Conservation (phyloP, 2,329 filamentous ascomycete species). For the Colletotrichum phormii region DNA sequence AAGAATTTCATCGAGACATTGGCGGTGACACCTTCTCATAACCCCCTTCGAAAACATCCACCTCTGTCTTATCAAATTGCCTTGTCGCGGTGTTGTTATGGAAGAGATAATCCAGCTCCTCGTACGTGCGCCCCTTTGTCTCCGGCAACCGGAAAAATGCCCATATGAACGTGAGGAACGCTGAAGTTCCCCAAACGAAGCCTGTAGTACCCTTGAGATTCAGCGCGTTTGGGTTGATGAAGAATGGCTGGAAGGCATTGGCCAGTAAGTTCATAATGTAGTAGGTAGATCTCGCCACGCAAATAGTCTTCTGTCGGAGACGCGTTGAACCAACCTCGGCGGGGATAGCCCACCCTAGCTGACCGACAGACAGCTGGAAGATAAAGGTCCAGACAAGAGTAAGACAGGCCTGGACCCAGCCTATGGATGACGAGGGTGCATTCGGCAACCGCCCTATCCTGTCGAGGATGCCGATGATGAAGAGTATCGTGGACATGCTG, state of each 20-base stretch:
- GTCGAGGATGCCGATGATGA: constrained; percentile 56
- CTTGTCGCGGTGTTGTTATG: constrained; percentile 14
- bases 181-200: constrained; percentile 39
- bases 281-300: constrained; percentile 44
- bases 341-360: constrained; percentile 41
- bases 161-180: constrained; percentile 37
- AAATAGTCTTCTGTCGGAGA: constrained; percentile 47
- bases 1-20: background rate
- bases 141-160: constrained; percentile 42
- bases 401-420: constrained; percentile 46
- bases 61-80: background rate
- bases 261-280: constrained; percentile 36
- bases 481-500: constrained; percentile 50
- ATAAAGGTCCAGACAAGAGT: constrained; percentile 32
- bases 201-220: constrained; percentile 49
- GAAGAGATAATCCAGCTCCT: constrained; percentile 40
- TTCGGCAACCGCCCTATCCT: constrained; percentile 41
- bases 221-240: constrained; percentile 50
- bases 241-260: constrained; percentile 45
- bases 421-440: constrained; percentile 50
- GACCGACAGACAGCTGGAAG: constrained; percentile 33
- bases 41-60: constrained; percentile 20
- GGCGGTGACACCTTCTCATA: background rate
- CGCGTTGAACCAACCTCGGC: constrained; percentile 47
- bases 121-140: constrained; percentile 41